Evolutionary conservation across 2,329 filamentous ascomycete genomes (phyloP), one percentile per base, ranked within the genome.

Genomic region (Cadophora gregata): DNA sequence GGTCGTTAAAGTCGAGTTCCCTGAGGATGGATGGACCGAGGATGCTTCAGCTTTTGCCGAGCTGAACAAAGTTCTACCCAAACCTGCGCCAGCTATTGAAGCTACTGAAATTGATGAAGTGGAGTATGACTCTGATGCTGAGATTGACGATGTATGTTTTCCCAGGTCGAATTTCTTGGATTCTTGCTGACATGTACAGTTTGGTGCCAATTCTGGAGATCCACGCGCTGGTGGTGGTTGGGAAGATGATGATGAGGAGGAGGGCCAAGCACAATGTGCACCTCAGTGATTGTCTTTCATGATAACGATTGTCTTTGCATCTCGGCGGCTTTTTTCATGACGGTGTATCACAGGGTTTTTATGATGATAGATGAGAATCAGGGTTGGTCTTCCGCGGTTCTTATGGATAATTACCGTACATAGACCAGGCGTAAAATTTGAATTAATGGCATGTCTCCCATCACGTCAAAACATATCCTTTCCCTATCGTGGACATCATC

Each of bases 1-100:
- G 50, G 82, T 91, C 45, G 90, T 97, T 70, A 90, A 96, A 74
- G 86, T 99, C 69, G 86, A 93, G 63, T 98, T 98, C 82, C 96
- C 96, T 2, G 88, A 94, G 73, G 89, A 95, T 74, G 91, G 89
- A 29, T 98, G 93, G 93, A 82, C 94, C 66, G 83, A 86, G 70
- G 86, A 91, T 65, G 87, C 93, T n/a, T 85, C 86, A 14, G 84
- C 88, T 0, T 86, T 95, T 67, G 86, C 90, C 64, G 86, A 87
- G 55, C 82, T 99, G 65, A 83, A 86, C 74, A 91, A 92, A 74
- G 84, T 97, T 31, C 84, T 99, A 14, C 96, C 96, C 0, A 80
- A 80, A 66, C 82, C 86, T 10, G 85, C 76, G 0, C 81, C 85
- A 10, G 47, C 71, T 0, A 90, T 95, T 0, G 88, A 92, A 38